Percentiles rank a stretch among this genome's conserved stretches.
Conservation (phyloP, 371 early-diverging fungal species). For the Circinella umbellata region DNA sequence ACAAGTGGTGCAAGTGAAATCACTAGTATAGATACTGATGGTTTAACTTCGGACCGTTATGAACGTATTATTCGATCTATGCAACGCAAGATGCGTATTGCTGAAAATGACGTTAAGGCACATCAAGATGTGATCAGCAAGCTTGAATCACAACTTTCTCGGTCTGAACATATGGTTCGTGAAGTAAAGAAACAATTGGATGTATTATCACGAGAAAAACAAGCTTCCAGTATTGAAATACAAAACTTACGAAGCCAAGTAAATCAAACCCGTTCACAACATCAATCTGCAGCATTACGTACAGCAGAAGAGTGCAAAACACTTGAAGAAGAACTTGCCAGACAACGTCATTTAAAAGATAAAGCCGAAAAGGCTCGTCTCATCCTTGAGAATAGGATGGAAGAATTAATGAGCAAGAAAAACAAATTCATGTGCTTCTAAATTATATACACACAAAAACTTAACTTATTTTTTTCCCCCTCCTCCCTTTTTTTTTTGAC, state of each 20-base stretch:
- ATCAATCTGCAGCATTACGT: slow-evolving; percentile 4
- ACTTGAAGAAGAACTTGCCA: slow-evolving; percentile 37
- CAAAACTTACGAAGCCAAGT: slow-evolving; percentile 48
- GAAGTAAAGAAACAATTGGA: slow-evolving; percentile 51
- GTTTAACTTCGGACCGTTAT: slow-evolving; percentile 39
- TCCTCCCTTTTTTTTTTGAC: neutral
- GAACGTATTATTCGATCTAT: slow-evolving; percentile 47
- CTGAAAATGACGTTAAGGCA: slow-evolving; percentile 47
- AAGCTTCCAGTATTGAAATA: slow-evolving; percentile 43
- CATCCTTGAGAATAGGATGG: slow-evolving; percentile 55
- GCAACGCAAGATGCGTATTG: slow-evolving; percentile 43
- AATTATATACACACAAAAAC: neutral
- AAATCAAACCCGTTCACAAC: slow-evolving; percentile 28
- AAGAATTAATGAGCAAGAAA: slow-evolving; percentile 54
- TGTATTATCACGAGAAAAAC: slow-evolving; percentile 41
- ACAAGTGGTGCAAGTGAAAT: slow-evolving; percentile 4
- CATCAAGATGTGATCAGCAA: slow-evolving; percentile 55
- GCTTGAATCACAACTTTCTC: slow-evolving; percentile 42
- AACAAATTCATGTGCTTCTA: slow-evolving; percentile 62
- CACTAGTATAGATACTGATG: neutral
- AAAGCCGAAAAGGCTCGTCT: slow-evolving; percentile 54
- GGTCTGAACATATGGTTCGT: slow-evolving; percentile 41
- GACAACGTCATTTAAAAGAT: slow-evolving; percentile 43
- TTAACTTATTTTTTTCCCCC: neutral
- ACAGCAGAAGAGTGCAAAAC: slow-evolving; percentile 18